Base-by-base conservation (phyloP, 176 grass and related monocot genomes). In the Miscanthus lutarioriparius region DNA sequence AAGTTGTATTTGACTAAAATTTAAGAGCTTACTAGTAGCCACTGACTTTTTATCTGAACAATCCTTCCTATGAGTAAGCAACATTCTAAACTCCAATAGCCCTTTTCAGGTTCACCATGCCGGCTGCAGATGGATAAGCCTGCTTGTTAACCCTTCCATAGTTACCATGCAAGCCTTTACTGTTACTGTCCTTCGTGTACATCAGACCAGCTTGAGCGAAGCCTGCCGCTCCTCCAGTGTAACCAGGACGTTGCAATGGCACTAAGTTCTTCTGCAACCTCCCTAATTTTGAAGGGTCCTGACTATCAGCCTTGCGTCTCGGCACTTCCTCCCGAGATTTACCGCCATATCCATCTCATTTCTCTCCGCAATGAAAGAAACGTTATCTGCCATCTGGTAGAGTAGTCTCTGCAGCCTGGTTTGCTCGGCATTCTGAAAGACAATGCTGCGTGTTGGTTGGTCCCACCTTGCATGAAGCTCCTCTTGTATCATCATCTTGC, bases 401-500 rank as follows among this genome's bases (percentile, higher is more conserved):
- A 98, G 83, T 62, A 98, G 73, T 43, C 92, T 86, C 83, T 95
- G 95, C 51, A 98, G 78, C 81, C 92, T 92, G 10, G 90, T 91
- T 87, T 95, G 91, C 61, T 93, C 95, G 26, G 93, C 87, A 45
- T 90, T 91, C 59, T 98, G 95, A 91, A 98, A 98, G 73, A 95
- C 74, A 1, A 98, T 84, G 75, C 95, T 95, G 75, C 84, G 89
- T 15, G 91, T 95, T 32, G 92, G 95, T 59, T 98, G 95, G 76
- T 98, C 89, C 95, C 91, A 98, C 64, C 92, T 98, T 15, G 95
- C 91, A 44, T 93, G 89, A 59, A 98, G 89, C 77, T 95, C 95
- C 37, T 95, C 91, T 20, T 87, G 85, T 78, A 98, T 91, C 89
- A 98, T 98, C 95, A 98, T 95, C 87, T 93, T 98, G 79, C 95